Evolutionary conservation across 2,329 filamentous ascomycete species (phyloP), one percentile per base, ranked within the genome.

Genomic region (Neocatenulostroma microsporum): DNA sequence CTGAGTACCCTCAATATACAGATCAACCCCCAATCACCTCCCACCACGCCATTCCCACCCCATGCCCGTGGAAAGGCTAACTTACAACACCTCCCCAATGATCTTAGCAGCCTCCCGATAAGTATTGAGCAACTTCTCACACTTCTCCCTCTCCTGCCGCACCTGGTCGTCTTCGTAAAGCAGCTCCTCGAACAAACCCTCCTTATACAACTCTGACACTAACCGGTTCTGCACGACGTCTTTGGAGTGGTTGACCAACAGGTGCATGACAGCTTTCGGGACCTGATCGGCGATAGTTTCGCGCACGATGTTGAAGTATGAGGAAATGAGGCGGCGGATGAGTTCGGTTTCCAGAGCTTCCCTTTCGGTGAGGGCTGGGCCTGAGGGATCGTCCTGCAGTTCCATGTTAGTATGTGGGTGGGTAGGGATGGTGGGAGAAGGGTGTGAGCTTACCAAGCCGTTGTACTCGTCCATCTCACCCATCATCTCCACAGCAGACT

Each of bases 211-310:
- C 61, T 94, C 85, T 59, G 84, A 94, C 39, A 98, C 91, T 5
- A 98, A 78, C 30, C 91, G 77, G 64, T 98, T 98, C 64, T 98
- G 91, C 21, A 98, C 88, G 10, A 89, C 89, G 50, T 98, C 91
- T 63, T 96, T 95, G 67, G 85, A 94, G 69, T 95, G 85, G 64
- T 98, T 98, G 58, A 98, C 91, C 21, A 98, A 76, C 30, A 98
- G 76, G 61, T 98, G 91, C 91, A 98, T 98, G 51, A 98, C 83
- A 4, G 91, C 91, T 68, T 98, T 98, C 49, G 91, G 91, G 9
- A 98, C 91, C 66, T 96, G 89, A 60, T 98, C 91, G 29, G 89
- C 89, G 53, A 95, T 94, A n/a, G 86, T 89, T 65, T 98, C 91
- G 45, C 91, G 84, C 30, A 98, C 91, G 55, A 98, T 98, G 62